Percentiles rank a stretch among this genome's conserved stretches.
phyloP scores from a whole-genome alignment of 257 asterid species.

The Coffea eugenioides region DNA sequence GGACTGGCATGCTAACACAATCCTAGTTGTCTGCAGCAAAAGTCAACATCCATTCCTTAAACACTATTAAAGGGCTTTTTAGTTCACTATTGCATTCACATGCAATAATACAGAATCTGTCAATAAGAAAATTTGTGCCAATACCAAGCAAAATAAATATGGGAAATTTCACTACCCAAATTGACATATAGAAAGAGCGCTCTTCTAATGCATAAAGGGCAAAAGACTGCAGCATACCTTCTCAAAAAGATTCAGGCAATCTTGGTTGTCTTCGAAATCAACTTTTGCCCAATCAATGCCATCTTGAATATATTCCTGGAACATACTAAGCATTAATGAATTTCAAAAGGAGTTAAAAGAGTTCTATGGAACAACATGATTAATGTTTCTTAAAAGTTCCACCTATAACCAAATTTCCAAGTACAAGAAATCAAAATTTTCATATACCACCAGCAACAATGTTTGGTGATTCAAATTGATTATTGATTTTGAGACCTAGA shows the following conservation, averaged over 20 bases:
- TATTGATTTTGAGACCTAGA: not conserved
- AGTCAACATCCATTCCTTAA: not conserved
- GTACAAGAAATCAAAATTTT: not conserved
- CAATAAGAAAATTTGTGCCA: not conserved
- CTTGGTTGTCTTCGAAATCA: conserved; percentile 97
- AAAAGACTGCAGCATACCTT: conserved; percentile 25
- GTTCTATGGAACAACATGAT: not conserved
- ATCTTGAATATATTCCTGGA: conserved; percentile 93
- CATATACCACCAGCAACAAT: not conserved
- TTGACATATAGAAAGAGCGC: not conserved
- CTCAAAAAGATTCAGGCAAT: conserved; percentile 66
- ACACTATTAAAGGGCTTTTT: not conserved
- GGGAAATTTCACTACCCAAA: not conserved
- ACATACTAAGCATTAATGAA: conserved; percentile 15
- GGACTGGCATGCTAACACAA: not conserved
- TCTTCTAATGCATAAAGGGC: not conserved
- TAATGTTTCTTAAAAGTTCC: not conserved
- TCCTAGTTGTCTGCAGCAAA: not conserved
- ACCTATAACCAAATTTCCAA: not conserved
- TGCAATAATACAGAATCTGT: not conserved
- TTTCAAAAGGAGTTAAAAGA: not conserved
- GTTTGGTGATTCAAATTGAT: not conserved
- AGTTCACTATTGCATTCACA: not conserved
- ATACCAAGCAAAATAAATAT: conserved; percentile 2
- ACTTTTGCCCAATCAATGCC: conserved; percentile 99